phyloP scores from a whole-genome alignment of 192 early-diverging fungal species.

The Funneliformis mosseae region DNA sequence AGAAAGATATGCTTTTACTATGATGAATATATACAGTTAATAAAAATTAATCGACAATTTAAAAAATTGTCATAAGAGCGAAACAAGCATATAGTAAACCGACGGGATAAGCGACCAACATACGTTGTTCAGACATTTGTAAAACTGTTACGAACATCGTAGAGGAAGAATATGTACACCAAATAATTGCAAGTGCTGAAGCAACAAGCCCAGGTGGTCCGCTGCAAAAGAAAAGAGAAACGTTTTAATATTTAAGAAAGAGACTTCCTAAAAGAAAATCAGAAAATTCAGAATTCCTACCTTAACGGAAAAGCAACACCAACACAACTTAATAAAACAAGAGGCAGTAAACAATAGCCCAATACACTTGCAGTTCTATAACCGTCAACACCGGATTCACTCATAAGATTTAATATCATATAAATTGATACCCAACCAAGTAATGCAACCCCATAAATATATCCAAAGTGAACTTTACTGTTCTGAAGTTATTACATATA shows the following conservation, averaged over 20 bases:
- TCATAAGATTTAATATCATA: conserved; percentile 93
- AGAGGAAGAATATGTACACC: conserved; percentile 95
- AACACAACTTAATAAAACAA: conserved; percentile 86
- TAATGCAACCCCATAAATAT: conserved; percentile 94
- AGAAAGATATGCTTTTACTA: too few species aligned
- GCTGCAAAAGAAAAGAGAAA: conserved; percentile 36
- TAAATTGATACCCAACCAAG: conserved; percentile 87
- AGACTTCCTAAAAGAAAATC: neutral
- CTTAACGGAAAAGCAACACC: conserved; percentile 71
- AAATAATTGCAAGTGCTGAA: conserved; percentile 73
- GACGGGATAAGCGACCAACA: conserved; percentile 94
- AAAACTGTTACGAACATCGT: conserved; percentile 94
- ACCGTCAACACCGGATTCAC: conserved; percentile 81
- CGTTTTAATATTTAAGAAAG: neutral
- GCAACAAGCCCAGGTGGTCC: conserved; percentile 63
- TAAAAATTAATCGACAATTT: conserved; percentile 23
- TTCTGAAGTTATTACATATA: conserved; percentile 49
- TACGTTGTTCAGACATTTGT: conserved; percentile 88
- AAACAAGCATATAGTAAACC: conserved; percentile 91
- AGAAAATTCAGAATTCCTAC: conserved; percentile 40
- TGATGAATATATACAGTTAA: too few species aligned
- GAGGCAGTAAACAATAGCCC: conserved; percentile 95
- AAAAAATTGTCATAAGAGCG: conserved; percentile 91
- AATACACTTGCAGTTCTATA: conserved; percentile 91
- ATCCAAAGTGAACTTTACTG: conserved; percentile 95